phyloP scores from a whole-genome alignment of 2,329 filamentous ascomycete species.

The Myriosclerotinia scirpicola region DNA sequence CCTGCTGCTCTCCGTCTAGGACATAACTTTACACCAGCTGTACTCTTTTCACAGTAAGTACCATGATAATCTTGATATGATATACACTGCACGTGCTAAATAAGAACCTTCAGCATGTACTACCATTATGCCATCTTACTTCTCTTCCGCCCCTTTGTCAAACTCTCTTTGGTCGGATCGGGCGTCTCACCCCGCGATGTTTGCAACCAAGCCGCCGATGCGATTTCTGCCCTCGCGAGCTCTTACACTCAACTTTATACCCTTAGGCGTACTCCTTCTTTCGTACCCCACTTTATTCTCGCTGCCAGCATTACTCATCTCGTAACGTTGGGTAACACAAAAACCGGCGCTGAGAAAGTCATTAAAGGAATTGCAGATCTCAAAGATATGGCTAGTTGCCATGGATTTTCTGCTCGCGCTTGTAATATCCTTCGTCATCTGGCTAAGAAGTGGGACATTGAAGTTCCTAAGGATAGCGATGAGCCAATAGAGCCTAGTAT shows the following conservation, averaged over 20 bases:
- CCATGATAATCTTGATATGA: no score
- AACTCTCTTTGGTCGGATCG: conserved; percentile 35
- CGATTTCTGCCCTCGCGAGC: conserved; percentile 41
- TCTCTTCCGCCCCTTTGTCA: conserved; percentile 66
- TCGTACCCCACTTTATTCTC: conserved; percentile 40
- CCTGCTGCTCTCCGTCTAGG: conserved; percentile 63
- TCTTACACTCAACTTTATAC: conserved; percentile 40
- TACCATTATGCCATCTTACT: conserved; percentile 69
- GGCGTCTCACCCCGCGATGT: conserved; percentile 37
- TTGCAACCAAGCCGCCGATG: conserved; percentile 40
- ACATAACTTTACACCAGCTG: conserved; percentile 70
- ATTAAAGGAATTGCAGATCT: conserved; percentile 57
- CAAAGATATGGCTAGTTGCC: conserved; percentile 56
- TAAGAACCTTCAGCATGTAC: conserved; percentile 56
- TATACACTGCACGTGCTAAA: not conserved
- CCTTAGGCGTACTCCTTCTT: conserved; percentile 39
- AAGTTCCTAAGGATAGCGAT: conserved; percentile 47
- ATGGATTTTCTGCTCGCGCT: conserved; percentile 36
- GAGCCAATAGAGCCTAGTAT: conserved; percentile 41
- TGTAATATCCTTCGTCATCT: conserved; percentile 54
- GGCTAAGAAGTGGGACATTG: conserved; percentile 58
- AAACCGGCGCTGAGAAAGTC: conserved; percentile 45
- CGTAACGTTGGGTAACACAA: conserved; percentile 33
- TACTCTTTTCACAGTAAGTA: conserved; percentile 72
- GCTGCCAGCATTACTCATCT: conserved; percentile 36